Evolutionary conservation across 306 rosid genomes (phyloP).

Genomic region (Cucumis cinereus): DNA sequence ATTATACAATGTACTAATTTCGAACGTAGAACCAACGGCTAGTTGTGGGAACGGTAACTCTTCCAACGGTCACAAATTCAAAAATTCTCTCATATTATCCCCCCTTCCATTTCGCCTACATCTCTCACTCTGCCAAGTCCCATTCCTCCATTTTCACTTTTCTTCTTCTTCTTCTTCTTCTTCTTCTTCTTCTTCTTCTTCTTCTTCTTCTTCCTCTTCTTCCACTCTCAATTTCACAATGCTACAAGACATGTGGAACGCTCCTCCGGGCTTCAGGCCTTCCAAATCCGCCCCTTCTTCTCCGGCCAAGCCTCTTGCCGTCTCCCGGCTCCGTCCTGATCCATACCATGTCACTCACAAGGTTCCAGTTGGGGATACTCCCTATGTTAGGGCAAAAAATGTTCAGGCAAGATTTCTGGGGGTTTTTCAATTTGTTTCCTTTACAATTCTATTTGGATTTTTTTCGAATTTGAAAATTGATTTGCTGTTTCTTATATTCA

Average conservation of each 20-base stretch:
- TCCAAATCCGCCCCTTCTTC: slow-evolving; percentile 94
- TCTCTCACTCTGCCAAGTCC: background rate
- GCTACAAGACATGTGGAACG: slow-evolving; percentile 92
- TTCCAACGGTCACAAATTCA: slow-evolving; percentile 21
- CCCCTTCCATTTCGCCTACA: background rate
- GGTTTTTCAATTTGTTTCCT: background rate
- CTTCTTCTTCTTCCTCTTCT: slow-evolving; percentile 1
- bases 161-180: background rate
- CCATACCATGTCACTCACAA: slow-evolving; percentile 72
- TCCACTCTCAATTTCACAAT: slow-evolving; percentile 14
- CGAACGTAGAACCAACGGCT: slow-evolving; percentile 17
- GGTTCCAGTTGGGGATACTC: slow-evolving; percentile 79
- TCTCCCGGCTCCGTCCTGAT: slow-evolving; percentile 64
- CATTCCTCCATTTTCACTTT: background rate
- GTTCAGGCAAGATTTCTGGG: slow-evolving; percentile 48
- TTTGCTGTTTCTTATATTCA: slow-evolving; percentile 10
- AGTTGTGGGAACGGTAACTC: slow-evolving; percentile 14
- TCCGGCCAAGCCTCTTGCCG: slow-evolving; percentile 77
- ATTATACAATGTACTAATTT: background rate
- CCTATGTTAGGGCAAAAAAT: slow-evolving; percentile 92
- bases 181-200: background rate
- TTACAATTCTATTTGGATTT: background rate
- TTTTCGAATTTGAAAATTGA: background rate
- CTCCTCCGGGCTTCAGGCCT: slow-evolving; percentile 88
- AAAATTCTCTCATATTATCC: slow-evolving; percentile 6